A percentile compares a stretch with the other conserved stretches of the same genome.
phyloP scores from a whole-genome alignment of 306 rosid genomes.

The Vigna radiata region DNA sequence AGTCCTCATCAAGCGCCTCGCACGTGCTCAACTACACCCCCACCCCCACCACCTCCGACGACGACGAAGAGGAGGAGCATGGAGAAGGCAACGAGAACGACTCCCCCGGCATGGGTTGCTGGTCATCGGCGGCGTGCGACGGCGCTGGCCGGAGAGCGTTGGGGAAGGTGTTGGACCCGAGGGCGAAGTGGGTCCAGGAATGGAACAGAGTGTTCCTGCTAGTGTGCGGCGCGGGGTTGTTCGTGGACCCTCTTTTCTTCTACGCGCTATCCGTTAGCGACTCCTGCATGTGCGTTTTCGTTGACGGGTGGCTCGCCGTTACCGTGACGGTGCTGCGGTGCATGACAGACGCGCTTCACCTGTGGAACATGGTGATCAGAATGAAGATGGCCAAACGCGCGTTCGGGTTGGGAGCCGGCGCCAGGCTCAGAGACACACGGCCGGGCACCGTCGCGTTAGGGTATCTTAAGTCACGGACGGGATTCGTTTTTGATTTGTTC shows the following conservation, averaged over 20 bases:
- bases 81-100: not conserved
- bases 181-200: slow-evolving; percentile 78
- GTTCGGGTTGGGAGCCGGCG: slow-evolving; percentile 37
- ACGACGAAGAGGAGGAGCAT: not conserved
- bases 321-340: slow-evolving; percentile 88
- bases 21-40: not conserved
- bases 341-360: slow-evolving; percentile 84
- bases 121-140: not conserved
- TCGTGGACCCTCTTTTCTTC: slow-evolving; percentile 87
- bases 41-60: not conserved
- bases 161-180: slow-evolving; percentile 63
- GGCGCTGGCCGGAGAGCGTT: slow-evolving; percentile 33
- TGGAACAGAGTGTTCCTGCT: slow-evolving; percentile 86
- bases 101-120: not conserved
- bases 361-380: slow-evolving; percentile 86
- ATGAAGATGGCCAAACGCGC: slow-evolving; percentile 62
- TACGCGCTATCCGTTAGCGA: slow-evolving; percentile 75
- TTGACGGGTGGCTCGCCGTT: slow-evolving; percentile 90
- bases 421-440: slow-evolving; percentile 48
- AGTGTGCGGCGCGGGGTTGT: slow-evolving; percentile 75
- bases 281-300: slow-evolving; percentile 75
- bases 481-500: slow-evolving; percentile 78
- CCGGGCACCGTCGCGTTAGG: slow-evolving; percentile 62
- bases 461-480: slow-evolving; percentile 68
- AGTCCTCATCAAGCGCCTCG: not conserved